phyloP scores from a whole-genome alignment of 805 yeast species.

The Teunomyces stri region DNA sequence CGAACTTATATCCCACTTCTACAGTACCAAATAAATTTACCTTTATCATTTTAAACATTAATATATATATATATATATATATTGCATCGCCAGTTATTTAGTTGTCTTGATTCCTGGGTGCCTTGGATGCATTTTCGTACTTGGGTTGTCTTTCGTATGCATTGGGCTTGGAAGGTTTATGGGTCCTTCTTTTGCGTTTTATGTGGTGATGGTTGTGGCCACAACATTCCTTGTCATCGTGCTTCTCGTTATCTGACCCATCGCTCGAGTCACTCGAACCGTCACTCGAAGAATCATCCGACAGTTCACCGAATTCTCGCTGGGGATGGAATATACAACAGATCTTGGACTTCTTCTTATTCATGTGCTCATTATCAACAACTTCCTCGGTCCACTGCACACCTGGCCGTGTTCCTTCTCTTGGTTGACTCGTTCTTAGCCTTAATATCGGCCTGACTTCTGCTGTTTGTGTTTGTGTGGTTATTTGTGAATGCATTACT shows the following conservation, averaged over 20 bases:
- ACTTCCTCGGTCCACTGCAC: conserved; percentile 87
- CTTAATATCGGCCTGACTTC: conserved; percentile 3
- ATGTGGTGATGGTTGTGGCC: conserved; percentile 22
- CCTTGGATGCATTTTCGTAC: conserved; percentile 31
- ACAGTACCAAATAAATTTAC: neutral
- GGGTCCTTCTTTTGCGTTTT: conserved; percentile 21
- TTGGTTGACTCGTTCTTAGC: neutral
- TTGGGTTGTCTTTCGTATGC: conserved; percentile 89
- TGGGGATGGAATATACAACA: conserved; percentile 87
- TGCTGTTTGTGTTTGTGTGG: neutral
- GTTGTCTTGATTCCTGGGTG: neutral
- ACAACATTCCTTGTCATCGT: conserved; percentile 32
- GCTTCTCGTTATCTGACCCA: conserved; percentile 27
- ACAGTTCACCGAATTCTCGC: conserved; percentile 50
- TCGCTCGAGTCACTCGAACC: conserved; percentile 27
- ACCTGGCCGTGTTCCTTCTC: conserved; percentile 19
- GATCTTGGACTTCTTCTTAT: conserved; percentile 86
- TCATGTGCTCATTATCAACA: conserved; percentile 85
- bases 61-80: neutral
- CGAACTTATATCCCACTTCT: conserved; percentile 4
- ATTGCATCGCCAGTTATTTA: neutral
- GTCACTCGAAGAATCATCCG: conserved; percentile 20
- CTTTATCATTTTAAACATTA: neutral
- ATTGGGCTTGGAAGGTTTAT: conserved; percentile 50
- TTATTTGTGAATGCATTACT: conserved; percentile 1